Percentiles rank a stretch among this genome's conserved stretches.
Conservation (phyloP, 371 early-diverging fungal species). For the Mucor lusitanicus region DNA sequence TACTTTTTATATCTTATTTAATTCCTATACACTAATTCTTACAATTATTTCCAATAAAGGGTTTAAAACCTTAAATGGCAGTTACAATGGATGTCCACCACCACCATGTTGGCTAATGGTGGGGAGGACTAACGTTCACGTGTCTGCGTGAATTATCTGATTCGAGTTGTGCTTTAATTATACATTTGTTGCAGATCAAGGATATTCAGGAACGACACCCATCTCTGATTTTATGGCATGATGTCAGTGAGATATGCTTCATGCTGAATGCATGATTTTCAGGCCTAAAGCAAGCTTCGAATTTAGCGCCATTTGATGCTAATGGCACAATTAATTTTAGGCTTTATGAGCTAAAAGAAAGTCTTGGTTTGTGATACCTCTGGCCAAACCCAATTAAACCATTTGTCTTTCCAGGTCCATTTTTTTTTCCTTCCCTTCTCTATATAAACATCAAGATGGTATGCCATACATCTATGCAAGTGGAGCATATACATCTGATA, state of each 20-base stretch:
- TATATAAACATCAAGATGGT: neutral
- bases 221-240: neutral
- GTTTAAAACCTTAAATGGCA: neutral
- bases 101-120: too few relatives aligned
- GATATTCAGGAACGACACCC: neutral
- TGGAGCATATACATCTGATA: neutral
- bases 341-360: neutral
- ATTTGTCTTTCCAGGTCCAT: neutral
- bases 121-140: neutral
- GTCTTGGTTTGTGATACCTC: slow-evolving; percentile 2
- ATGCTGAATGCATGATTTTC: neutral
- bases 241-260: too few relatives aligned
- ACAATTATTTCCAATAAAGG: neutral
- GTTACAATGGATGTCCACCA: too few relatives aligned
- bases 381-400: neutral
- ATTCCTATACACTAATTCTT: neutral
- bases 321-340: neutral
- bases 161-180: neutral
- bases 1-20: neutral
- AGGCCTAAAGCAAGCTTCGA: neutral
- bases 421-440: neutral
- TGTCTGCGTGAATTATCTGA: neutral
- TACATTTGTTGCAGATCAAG: neutral
- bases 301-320: neutral
- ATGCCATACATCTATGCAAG: neutral